Conservation (phyloP, 1,284 basidiomycete genomes). For the Rhodotorula sp. region DNA sequence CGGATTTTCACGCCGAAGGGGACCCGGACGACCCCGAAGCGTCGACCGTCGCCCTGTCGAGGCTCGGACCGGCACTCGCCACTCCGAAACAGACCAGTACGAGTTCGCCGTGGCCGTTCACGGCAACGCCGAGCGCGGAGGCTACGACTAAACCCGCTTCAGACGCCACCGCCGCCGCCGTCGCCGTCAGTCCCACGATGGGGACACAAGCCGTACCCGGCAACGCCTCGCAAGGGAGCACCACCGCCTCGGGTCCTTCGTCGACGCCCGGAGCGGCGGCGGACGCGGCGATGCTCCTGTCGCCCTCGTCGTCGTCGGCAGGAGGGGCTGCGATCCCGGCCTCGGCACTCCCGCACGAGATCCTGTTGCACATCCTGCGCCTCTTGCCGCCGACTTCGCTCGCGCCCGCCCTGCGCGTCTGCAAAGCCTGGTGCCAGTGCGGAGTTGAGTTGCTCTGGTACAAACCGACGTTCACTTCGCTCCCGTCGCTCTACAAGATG, state of each 20-base stretch:
- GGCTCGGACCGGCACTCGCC: conserved; percentile 38
- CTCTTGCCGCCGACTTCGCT: conserved; percentile 71
- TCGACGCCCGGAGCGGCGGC: not conserved
- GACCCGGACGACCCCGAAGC: conserved; percentile 18
- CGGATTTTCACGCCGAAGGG: conserved; percentile 23
- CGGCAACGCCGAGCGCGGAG: not conserved
- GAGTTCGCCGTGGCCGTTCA: conserved; percentile 39
- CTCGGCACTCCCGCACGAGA: conserved; percentile 71
- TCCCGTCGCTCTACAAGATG: conserved; percentile 73
- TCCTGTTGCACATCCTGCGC: conserved; percentile 88
- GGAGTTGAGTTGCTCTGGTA: conserved; percentile 95
- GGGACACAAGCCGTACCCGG: not conserved
- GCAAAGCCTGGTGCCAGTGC: conserved; percentile 90
- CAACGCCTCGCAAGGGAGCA: not conserved
- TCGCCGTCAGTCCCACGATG: too few relatives aligned
- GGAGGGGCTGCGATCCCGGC: conserved; percentile 35
- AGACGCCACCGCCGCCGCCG: not conserved
- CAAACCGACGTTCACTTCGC: conserved; percentile 72
- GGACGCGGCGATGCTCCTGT: not conserved
- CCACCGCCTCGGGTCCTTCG: not conserved
- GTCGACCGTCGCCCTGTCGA: conserved; percentile 12
- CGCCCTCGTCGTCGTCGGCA: not conserved
- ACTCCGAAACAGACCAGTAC: conserved; percentile 33
- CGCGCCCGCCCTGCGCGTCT: conserved; percentile 74
- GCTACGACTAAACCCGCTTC: not conserved